Base-by-base conservation (phyloP, 1,284 basidiomycete genomes). In the Heterobasidion occidentale region DNA sequence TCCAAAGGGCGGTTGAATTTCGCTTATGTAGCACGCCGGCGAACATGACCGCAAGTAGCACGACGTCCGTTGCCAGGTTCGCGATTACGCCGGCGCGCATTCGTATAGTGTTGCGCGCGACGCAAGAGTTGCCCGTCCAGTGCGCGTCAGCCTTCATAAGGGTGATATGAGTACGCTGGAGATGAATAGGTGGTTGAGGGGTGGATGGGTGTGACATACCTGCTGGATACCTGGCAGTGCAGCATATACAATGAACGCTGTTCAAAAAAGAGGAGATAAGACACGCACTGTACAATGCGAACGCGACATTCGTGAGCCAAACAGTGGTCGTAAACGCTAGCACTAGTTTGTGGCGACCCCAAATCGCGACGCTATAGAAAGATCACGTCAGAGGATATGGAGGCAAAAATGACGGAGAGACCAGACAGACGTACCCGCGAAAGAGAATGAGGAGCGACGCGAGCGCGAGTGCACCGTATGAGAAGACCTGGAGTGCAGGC, bases 391-490 rank as follows among this genome's bases (percentile, higher is more conserved):
- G 35, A 17, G 8, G 20, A 19, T 9, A 20, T 35, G 8, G 33
- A 11, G 3, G n/a, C 38, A 9, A 15, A 12, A 35, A 55, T 20
- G 35, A 19, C 17, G 12, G 36, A 12, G 51, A 52, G 52, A 27
- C 6, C 4, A 27, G 11, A 42, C 14, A 19, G 7, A 52, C 57
- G 42, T 36, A 56, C 57, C 54, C 57, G 33, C 57, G 57, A 14
- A 58, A 50, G 14, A 58, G 35, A 20, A 58, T 58, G 14, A 58
- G 33, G 15, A 56, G 50, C 45, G 57, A 58, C 7, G 57, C 49
- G n/a, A 52, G 47, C 27, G 50, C 35, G 6, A 52, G 52, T 14
- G 48, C 44, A 36, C 36, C 27, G 44, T 47, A 58, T n/a, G 57
- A 58, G 33, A 52, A 56, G 17, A 56, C 50, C 57, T 58, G 27